Base-by-base conservation (phyloP, 2,329 filamentous ascomycete species). In the Alternaria gansuensis region DNA sequence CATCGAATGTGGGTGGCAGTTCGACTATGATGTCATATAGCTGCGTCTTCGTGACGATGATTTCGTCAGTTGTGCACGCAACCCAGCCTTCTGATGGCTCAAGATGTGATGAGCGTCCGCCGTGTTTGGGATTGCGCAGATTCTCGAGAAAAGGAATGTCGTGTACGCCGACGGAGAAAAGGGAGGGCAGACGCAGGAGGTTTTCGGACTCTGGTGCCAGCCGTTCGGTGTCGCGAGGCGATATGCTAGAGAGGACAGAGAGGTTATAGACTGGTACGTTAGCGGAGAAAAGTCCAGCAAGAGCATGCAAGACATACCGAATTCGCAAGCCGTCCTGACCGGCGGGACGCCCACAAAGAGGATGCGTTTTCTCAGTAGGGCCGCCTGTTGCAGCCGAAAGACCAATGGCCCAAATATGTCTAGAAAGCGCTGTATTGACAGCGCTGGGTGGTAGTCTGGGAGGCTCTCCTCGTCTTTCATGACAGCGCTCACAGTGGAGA, bases 131-230 rank as follows among this genome's bases (percentile, higher is more conserved):
- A 0, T 58, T 61, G 29, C 83, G 83, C 63, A 90, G 84, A 55
- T 87, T 82, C 66, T 88, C 83, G 5, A 98, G 83, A 56, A 90
- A 87, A 5, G 91, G 87, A 49, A 99, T 97, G 73, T 99, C 95
- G 75, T 97, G 91, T 14, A 99, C 89, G 49, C 95, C 95, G 59
- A 99, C 86, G 51, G 90, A 93, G 80, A 98, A 99, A n/a, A 99
- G 84, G 0, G 94, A 90, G 24, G 88, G 86, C 29, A 95, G 83
- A 58, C 92, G 79, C 13, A 81, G 84, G 60, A 90, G 83, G 1
- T 86, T 83, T 26, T 87, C 82, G 3, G 86, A 83, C 26, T 83
- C 82, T 0, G 85, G 76, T 21, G 89, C 86, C n/a, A 97, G 82
- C 13, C 89, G 80, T 51, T 93, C 87, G 57, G 85, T 83, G 41